A percentile compares a stretch with the other conserved stretches of the same genome.
phyloP scores from a whole-genome alignment of 148 eudicot species.

The Rheum nobile region DNA sequence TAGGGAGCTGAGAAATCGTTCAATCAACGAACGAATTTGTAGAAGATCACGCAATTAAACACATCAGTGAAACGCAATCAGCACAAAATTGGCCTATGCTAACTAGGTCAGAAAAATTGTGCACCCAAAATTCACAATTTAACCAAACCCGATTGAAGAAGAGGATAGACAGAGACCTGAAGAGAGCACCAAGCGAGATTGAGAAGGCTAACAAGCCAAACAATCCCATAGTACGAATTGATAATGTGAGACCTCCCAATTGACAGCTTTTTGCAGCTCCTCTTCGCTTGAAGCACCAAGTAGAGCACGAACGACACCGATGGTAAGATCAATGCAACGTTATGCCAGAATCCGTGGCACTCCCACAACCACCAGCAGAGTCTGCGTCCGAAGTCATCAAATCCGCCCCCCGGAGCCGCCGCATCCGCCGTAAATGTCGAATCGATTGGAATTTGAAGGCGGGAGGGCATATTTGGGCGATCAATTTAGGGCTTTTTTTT shows the following conservation, averaged over 20 bases:
- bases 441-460: slow-evolving; percentile 4
- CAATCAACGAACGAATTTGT: not conserved
- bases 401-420: slow-evolving; percentile 1
- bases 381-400: slow-evolving; percentile 11
- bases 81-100: not conserved
- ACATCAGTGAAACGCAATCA: not conserved
- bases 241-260: slow-evolving; percentile 48
- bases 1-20: not conserved
- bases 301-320: slow-evolving; percentile 42
- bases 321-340: slow-evolving; percentile 33
- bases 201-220: slow-evolving; percentile 57
- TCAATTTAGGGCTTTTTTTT: not conserved
- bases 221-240: slow-evolving; percentile 46
- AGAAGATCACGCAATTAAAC: not conserved
- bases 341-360: slow-evolving; percentile 71
- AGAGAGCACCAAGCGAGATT: slow-evolving; percentile 70
- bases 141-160: not conserved
- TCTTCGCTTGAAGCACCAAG: slow-evolving; percentile 50
- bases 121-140: not conserved
- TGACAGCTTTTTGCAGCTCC: slow-evolving; percentile 40
- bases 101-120: not conserved
- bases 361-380: slow-evolving; percentile 33
- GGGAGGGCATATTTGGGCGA: slow-evolving; percentile 3
- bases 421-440: slow-evolving; percentile 5
- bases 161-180: slow-evolving; percentile 31